These are phyloP conservation scores for Bipolaris cookei DNA, from an alignment of 2,329 filamentous ascomycete species.

Conservation along the genomic window DNA sequence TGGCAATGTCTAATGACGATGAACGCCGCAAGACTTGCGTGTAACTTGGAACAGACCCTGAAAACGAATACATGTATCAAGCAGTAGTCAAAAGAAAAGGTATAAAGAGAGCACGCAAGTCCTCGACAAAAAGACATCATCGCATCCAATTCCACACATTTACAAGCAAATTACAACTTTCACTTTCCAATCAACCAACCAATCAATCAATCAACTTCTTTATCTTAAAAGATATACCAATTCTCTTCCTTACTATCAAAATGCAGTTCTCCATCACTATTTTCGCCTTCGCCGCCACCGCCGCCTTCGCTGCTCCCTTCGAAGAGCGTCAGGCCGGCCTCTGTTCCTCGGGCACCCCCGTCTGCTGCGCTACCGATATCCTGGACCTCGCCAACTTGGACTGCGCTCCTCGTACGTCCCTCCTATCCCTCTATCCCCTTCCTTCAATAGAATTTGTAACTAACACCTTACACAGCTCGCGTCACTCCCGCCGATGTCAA, in stretches of 20 bases:
- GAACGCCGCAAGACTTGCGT: conserved; percentile 12
- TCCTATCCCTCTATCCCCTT: not conserved
- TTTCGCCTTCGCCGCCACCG: conserved; percentile 39
- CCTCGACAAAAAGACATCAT: conserved; percentile 31
- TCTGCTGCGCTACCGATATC: conserved; percentile 69
- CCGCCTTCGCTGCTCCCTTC: conserved; percentile 41
- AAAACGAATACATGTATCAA: conserved; percentile 1
- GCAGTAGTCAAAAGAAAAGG: conserved; percentile 13
- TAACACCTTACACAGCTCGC: conserved; percentile 39
- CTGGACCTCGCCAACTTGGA: conserved; percentile 64
- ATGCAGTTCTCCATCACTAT: conserved; percentile 48
- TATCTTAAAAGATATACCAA: conserved; percentile 10
- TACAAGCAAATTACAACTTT: conserved; percentile 19
- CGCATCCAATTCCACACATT: conserved; percentile 28
- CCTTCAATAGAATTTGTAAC: not conserved
- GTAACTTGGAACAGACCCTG: conserved; percentile 15
- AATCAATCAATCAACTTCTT: not conserved
- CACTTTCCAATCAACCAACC: conserved; percentile 10
- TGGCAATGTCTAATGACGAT: conserved; percentile 3
- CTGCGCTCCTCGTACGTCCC: conserved; percentile 61
- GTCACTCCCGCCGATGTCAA: conserved; percentile 49
- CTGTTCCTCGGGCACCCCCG: conserved; percentile 49
- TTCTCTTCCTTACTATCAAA: conserved; percentile 25
- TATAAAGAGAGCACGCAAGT: conserved; percentile 40
- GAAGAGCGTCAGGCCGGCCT: conserved; percentile 42